These are phyloP conservation scores for Auricularia sp. DNA, from an alignment of 768 basidiomycete species.

Conservation along the genomic window DNA sequence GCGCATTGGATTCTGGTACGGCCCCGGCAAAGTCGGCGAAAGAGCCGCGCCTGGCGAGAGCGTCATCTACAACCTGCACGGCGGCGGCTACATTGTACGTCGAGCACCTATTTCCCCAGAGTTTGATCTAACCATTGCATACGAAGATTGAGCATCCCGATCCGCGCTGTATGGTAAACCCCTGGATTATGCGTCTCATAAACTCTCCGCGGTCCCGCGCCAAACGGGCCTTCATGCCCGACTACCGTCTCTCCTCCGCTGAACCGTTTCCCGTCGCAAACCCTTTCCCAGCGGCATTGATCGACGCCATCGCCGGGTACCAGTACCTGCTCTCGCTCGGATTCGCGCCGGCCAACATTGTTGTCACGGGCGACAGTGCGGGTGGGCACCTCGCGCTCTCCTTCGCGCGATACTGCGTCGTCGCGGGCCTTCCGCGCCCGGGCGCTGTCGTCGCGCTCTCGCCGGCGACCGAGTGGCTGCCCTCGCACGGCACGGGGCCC, in stretches of 20 bases:
- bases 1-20: neutral
- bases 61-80: constrained; percentile 49
- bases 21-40: neutral
- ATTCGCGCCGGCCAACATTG: constrained; percentile 49
- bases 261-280: constrained; percentile 32
- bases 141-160: neutral
- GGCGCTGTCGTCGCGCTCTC: constrained; percentile 43
- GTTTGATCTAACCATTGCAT: neutral
- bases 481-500: constrained; percentile 17
- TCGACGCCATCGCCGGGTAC: constrained; percentile 69
- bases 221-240: constrained; percentile 47
- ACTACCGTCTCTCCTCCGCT: constrained; percentile 57
- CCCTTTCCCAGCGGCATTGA: constrained; percentile 64
- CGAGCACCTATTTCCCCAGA: neutral
- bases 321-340: constrained; percentile 51
- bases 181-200: neutral
- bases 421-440: constrained; percentile 34
- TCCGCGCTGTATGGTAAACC: neutral
- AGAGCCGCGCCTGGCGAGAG: constrained; percentile 39
- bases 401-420: constrained; percentile 49
- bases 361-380: constrained; percentile 66
- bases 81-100: constrained; percentile 9
- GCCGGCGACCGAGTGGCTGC: constrained; percentile 42
- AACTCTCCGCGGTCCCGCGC: constrained; percentile 11
- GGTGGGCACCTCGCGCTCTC: constrained; percentile 65